These are phyloP conservation scores for Pseudonitzschia multiseries DNA, from an alignment of 108 stramenopile species.

Conservation along the genomic window DNA sequence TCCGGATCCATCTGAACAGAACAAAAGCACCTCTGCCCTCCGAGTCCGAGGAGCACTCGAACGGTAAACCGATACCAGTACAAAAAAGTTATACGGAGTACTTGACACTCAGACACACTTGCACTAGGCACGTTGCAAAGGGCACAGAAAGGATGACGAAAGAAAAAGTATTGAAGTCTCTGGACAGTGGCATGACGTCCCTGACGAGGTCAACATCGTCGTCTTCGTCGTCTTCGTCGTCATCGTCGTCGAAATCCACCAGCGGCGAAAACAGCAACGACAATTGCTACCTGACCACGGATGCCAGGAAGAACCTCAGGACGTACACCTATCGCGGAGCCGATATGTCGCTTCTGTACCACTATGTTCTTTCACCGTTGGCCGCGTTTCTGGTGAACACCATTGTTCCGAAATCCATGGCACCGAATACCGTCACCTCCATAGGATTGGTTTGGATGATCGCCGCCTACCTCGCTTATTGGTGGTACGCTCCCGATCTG, in stretches of 20 bases:
- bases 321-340: conserved; percentile 73
- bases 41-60: too few species aligned
- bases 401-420: conserved; percentile 70
- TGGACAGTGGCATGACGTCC: not conserved
- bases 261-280: conserved; percentile 34
- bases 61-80: too few species aligned
- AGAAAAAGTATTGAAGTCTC: not conserved
- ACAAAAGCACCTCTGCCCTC: too few species aligned
- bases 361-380: conserved; percentile 81
- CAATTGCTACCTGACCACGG: conserved; percentile 29
- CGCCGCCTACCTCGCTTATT: conserved; percentile 62
- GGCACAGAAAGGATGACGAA: too few species aligned
- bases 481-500: conserved; percentile 59
- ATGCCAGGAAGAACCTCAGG: conserved; percentile 41
- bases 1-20: too few species aligned
- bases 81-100: too few species aligned
- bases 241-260: conserved; percentile 46
- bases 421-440: conserved; percentile 91
- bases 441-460: conserved; percentile 83
- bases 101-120: too few species aligned
- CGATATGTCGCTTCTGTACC: conserved; percentile 77
- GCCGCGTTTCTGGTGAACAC: conserved; percentile 75
- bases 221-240: conserved; percentile 43
- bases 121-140: too few species aligned
- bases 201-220: not conserved